Conservation (phyloP, 441 rosid species). For the Metrosideros polymorpha region DNA sequence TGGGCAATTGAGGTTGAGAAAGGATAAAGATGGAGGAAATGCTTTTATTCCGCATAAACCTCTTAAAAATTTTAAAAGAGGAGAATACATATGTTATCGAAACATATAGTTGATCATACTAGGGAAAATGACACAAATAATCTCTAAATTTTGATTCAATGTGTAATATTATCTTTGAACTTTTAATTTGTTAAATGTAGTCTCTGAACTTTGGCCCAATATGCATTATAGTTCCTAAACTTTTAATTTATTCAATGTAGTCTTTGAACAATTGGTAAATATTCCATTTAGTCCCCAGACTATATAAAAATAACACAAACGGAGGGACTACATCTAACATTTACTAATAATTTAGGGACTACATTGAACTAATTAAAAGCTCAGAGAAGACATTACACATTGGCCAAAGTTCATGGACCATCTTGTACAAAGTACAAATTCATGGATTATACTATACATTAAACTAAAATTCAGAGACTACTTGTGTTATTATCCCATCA, state of each 20-base stretch:
- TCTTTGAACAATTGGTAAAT: background rate
- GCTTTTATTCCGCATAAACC: background rate
- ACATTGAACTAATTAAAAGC: too few relatives aligned
- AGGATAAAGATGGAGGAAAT: background rate
- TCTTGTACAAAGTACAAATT: background rate
- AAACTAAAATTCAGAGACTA: background rate
- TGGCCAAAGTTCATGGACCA: too few relatives aligned
- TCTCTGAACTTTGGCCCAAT: background rate
- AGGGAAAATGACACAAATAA: background rate
- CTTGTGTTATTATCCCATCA: background rate
- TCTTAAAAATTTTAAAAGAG: background rate
- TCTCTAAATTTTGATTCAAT: background rate
- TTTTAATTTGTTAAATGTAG: background rate
- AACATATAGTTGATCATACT: background rate
- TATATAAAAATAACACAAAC: background rate
- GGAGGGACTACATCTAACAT: background rate
- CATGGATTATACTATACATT: accelerated
- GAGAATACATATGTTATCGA: background rate
- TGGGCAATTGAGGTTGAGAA: background rate
- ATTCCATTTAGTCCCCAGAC: background rate
- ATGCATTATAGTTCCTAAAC: accelerated
- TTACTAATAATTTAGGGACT: background rate
- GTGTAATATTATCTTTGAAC: background rate
- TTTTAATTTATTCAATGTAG: background rate
- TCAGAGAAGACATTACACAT: too few relatives aligned